A percentile compares a stretch with the other conserved stretches of the same genome.
Evolutionary conservation across 306 rosid species (phyloP).

Genomic region (Cyamopsis tetragonoloba): DNA sequence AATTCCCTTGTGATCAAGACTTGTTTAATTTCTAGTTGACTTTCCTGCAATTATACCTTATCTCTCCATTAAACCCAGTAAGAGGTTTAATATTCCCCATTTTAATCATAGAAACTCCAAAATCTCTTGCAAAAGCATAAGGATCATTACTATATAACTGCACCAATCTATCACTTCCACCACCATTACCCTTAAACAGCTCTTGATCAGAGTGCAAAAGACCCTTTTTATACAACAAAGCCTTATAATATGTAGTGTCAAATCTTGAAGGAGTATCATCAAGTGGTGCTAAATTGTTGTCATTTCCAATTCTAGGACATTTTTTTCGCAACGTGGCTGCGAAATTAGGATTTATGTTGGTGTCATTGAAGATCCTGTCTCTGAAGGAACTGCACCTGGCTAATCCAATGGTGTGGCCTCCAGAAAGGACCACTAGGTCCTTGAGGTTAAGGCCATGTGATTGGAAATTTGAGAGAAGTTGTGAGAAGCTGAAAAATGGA

Average conservation of each 20-base stretch:
- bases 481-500: conserved; percentile 19
- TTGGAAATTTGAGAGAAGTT: conserved; percentile 28
- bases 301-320: conserved; percentile 14
- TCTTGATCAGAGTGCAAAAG: conserved; percentile 45
- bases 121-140: conserved; percentile 33
- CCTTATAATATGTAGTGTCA: conserved; percentile 29
- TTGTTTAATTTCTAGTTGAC: conserved; percentile 25
- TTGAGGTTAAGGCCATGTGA: conserved; percentile 36
- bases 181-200: conserved; percentile 34
- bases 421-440: conserved; percentile 47
- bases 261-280: conserved; percentile 23
- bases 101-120: conserved; percentile 40
- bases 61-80: conserved; percentile 30
- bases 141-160: background rate
- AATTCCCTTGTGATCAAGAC: background rate
- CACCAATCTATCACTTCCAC: conserved; percentile 32
- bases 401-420: conserved; percentile 45
- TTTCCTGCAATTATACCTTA: conserved; percentile 36
- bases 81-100: conserved; percentile 42
- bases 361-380: conserved; percentile 33
- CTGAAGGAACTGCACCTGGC: conserved; percentile 30
- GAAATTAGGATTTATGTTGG: conserved; percentile 26
- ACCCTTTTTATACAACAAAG: conserved; percentile 29
- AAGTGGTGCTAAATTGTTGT: conserved; percentile 6
- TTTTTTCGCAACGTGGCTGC: conserved; percentile 16